Percentiles rank a stretch among this genome's conserved stretches.
Conservation (phyloP, 495 filamentous ascomycete genomes). For the Hyaloscypha variabilis region DNA sequence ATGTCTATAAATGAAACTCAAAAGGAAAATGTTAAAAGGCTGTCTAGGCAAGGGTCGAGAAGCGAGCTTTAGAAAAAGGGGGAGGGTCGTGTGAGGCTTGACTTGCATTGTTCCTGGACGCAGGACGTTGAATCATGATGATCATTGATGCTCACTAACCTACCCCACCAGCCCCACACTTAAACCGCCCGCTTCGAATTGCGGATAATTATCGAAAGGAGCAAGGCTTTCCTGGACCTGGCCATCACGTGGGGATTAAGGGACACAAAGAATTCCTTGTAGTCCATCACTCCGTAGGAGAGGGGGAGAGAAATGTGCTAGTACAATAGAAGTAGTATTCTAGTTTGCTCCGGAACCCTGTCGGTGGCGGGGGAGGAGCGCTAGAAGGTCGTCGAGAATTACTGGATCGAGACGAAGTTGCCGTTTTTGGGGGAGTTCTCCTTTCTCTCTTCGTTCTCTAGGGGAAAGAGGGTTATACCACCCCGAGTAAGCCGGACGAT, state of each 20-base stretch:
- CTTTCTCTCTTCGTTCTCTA: too few species aligned
- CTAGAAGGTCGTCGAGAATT: too few species aligned
- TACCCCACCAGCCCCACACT: neutral
- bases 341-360: too few species aligned
- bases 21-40: neutral
- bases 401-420: too few species aligned
- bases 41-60: neutral
- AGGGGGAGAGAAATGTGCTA: neutral
- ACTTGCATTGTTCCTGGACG: neutral
- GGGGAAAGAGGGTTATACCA: too few species aligned
- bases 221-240: neutral
- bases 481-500: too few species aligned
- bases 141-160: neutral
- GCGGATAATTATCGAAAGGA: neutral
- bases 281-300: neutral
- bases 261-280: neutral
- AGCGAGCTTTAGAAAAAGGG: neutral
- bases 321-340: neutral
- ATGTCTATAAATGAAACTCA: neutral
- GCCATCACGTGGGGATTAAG: neutral
- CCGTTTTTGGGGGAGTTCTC: too few species aligned
- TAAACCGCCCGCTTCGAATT: neutral
- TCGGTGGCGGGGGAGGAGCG: too few species aligned
- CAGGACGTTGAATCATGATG: neutral
- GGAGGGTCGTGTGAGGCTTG: neutral